Evolutionary conservation across 2,329 filamentous ascomycete genomes (phyloP).

Genomic region (Elsinoe perseae): DNA sequence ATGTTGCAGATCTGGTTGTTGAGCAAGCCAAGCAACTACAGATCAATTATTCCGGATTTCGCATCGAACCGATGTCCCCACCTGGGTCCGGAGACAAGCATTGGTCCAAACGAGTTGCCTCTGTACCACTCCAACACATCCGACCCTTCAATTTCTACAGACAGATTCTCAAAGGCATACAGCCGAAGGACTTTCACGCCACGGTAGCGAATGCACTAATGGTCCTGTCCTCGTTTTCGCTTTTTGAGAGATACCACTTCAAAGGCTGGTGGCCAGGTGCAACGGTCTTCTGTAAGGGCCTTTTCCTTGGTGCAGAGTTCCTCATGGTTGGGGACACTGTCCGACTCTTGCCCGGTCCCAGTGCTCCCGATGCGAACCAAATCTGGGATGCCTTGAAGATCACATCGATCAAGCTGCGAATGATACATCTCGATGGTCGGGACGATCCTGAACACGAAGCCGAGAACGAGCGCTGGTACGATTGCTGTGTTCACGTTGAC

Average conservation of each 20-base stretch:
- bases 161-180: constrained; percentile 38
- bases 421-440: constrained; percentile 42
- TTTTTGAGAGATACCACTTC: constrained; percentile 47
- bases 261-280: constrained; percentile 49
- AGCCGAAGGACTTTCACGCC: constrained; percentile 39
- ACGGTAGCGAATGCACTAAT: constrained; percentile 50
- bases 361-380: constrained; percentile 16
- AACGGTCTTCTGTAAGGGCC: constrained; percentile 44
- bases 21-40: constrained; percentile 34
- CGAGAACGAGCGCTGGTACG: constrained; percentile 26
- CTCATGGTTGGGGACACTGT: constrained; percentile 48
- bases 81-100: constrained; percentile 42
- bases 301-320: constrained; percentile 52
- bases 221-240: constrained; percentile 45
- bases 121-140: constrained; percentile 46
- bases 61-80: constrained; percentile 50
- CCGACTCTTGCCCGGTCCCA: constrained; percentile 35
- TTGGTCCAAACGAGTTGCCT: constrained; percentile 47
- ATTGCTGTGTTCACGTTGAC: constrained; percentile 37
- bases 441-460: constrained; percentile 42
- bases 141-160: constrained; percentile 50
- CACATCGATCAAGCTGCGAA: constrained; percentile 44
- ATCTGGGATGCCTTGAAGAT: constrained; percentile 49
- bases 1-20: constrained; percentile 40
- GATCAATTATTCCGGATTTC: constrained; percentile 47